phyloP scores from a whole-genome alignment of 1,284 basidiomycete species.

The Cryptococcus sp. region DNA sequence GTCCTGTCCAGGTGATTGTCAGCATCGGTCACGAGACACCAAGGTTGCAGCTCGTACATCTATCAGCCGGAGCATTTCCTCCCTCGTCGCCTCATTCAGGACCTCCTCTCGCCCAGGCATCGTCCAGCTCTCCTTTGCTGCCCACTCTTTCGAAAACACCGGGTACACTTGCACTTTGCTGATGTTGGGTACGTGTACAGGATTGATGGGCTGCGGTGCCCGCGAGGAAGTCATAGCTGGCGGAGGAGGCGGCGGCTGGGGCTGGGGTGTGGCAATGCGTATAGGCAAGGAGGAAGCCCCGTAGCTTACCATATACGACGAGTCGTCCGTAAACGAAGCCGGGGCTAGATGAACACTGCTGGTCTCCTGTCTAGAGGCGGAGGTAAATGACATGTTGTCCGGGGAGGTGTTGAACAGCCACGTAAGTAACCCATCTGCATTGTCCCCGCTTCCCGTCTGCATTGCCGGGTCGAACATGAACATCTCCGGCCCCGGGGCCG shows the following conservation, averaged over 20 bases:
- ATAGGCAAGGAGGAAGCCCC: not conserved
- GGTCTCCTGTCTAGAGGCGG: not conserved
- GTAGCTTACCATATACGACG: not conserved
- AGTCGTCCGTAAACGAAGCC: not conserved
- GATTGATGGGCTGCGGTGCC: slow-evolving; percentile 7
- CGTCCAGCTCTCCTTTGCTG: not conserved
- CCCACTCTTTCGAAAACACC: slow-evolving; percentile 4
- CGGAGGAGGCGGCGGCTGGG: not conserved
- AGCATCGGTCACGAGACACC: not conserved
- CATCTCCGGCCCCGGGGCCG: not conserved
- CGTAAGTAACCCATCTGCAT: slow-evolving; percentile 16
- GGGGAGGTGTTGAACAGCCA: slow-evolving; percentile 17
- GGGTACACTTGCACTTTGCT: not conserved
- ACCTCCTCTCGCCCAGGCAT: slow-evolving; percentile 2
- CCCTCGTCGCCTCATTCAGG: slow-evolving; percentile 8
- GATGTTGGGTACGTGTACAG: slow-evolving; percentile 2
- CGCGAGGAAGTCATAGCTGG: not conserved
- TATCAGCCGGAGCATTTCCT: slow-evolving; percentile 14
- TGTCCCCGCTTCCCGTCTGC: slow-evolving; percentile 6
- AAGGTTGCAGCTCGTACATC: slow-evolving; percentile 10
- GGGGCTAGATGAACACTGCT: not conserved
- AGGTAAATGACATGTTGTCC: slow-evolving; percentile 1
- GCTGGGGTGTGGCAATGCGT: not conserved
- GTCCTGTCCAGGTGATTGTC: not conserved
- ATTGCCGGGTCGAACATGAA: not conserved